Percentiles rank a stretch among this genome's conserved stretches.
Evolutionary conservation across 179 eudicot genomes (phyloP).

Genomic region (Heliamphora pulchella): DNA sequence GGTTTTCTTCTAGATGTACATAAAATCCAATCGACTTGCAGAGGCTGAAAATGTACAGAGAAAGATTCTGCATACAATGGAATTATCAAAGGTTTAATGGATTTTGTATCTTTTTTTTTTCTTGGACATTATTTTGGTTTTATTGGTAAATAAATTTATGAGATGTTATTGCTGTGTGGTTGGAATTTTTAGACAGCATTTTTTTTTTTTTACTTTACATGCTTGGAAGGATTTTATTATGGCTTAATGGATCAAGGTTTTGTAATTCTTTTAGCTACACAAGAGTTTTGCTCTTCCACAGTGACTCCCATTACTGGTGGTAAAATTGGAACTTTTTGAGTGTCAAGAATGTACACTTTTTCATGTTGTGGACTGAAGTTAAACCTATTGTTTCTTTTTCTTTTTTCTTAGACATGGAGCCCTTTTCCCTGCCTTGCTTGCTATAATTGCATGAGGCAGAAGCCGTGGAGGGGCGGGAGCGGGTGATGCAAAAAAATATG

Average conservation of each 20-base stretch:
- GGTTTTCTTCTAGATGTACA: slow-evolving; percentile 46
- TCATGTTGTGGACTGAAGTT: background rate
- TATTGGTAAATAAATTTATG: background rate
- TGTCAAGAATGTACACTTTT: background rate
- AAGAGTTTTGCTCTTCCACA: background rate
- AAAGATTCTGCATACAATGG: slow-evolving; percentile 74
- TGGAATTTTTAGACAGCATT: background rate
- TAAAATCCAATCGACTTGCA: slow-evolving; percentile 43
- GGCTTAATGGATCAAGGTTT: background rate
- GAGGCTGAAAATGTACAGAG: slow-evolving; percentile 71
- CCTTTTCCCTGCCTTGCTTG: slow-evolving; percentile 2
- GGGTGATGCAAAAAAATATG: no score
- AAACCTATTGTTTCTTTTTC: background rate
- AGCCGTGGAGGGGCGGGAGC: no score
- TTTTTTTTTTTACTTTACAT: slow-evolving; percentile 1
- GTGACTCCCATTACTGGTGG: background rate
- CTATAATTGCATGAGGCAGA: no score
- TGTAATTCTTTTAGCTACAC: background rate
- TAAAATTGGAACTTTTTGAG: slow-evolving; percentile 6
- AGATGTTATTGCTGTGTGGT: slow-evolving; percentile 1
- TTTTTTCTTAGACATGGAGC: background rate
- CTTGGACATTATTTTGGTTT: background rate
- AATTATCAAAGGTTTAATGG: slow-evolving; percentile 61
- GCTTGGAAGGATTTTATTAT: background rate
- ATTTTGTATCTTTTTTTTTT: background rate